Conservation (phyloP, 2,329 filamentous ascomycete genomes). For the Xylariaceae sp. region DNA sequence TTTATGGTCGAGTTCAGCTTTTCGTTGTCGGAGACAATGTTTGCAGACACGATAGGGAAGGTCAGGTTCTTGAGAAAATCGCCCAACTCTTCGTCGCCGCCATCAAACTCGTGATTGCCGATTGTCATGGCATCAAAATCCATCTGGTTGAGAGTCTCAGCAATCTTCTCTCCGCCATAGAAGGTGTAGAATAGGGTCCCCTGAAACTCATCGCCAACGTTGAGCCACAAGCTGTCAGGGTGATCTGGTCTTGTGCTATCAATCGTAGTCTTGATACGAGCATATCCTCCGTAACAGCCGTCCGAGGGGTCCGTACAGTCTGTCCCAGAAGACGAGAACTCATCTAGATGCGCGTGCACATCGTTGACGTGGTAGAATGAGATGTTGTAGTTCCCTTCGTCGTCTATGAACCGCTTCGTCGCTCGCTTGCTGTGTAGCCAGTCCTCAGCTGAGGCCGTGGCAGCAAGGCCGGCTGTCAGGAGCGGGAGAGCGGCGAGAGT, state of each 20-base stretch:
- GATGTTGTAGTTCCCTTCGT: conserved; percentile 49
- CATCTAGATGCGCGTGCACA: conserved; percentile 62
- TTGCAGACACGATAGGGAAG: conserved; percentile 61
- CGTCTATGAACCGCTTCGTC: conserved; percentile 45
- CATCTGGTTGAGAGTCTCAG: conserved; percentile 60
- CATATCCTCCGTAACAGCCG: conserved; percentile 62
- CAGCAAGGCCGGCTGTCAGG: conserved; percentile 10
- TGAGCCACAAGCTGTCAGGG: conserved; percentile 59
- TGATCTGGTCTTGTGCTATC: conserved; percentile 52
- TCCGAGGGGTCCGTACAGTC: conserved; percentile 53
- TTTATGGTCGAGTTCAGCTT: conserved; percentile 60
- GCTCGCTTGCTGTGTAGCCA: conserved; percentile 45
- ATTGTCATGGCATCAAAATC: conserved; percentile 66
- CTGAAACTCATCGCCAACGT: conserved; percentile 67
- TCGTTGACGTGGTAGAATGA: conserved; percentile 69
- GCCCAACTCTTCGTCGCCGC: conserved; percentile 58
- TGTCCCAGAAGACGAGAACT: conserved; percentile 57
- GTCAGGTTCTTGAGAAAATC: conserved; percentile 59
- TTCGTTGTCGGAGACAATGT: conserved; percentile 56
- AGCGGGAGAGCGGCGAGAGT: conserved; percentile 7
- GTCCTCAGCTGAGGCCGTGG: conserved; percentile 33
- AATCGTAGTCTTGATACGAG: conserved; percentile 58
- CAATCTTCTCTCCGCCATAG: conserved; percentile 65
- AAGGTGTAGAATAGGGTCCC: conserved; percentile 65
- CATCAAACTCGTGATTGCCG: conserved; percentile 65